phyloP scores from a whole-genome alignment of 257 asterid species.

The Ehretia macrophylla region DNA sequence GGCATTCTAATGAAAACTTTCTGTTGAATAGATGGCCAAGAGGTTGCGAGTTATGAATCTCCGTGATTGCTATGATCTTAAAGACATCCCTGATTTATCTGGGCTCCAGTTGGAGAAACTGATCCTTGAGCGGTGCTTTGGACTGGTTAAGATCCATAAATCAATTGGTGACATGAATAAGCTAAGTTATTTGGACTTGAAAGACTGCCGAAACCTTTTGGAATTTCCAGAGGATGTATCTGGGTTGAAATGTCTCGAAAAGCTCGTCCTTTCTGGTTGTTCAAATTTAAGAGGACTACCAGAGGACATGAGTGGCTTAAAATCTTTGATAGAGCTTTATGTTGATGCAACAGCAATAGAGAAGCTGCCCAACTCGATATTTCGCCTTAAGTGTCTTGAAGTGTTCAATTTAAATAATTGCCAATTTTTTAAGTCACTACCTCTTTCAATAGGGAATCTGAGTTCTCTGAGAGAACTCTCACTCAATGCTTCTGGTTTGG shows the following conservation, averaged over 20 bases:
- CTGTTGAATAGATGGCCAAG: constrained; percentile 13
- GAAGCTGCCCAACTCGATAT: constrained; percentile 9
- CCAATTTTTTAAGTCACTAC: constrained; percentile 14
- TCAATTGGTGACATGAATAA: constrained; percentile 21
- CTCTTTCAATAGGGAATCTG: constrained; percentile 26
- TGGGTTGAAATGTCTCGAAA: constrained; percentile 16
- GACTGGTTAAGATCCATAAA: constrained; percentile 14
- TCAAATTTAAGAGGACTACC: constrained; percentile 10
- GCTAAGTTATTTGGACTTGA: constrained; percentile 9
- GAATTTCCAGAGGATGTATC: constrained; percentile 20
- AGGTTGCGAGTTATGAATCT: constrained; percentile 28
- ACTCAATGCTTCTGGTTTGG: constrained; percentile 14
- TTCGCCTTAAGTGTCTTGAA: constrained; percentile 21
- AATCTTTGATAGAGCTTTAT: constrained; percentile 19
- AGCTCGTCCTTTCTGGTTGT: constrained; percentile 21
- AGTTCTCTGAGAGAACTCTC: constrained; percentile 20
- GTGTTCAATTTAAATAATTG: constrained; percentile 20
- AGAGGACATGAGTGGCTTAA: constrained; percentile 14
- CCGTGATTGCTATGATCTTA: constrained; percentile 13
- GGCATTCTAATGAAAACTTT: neutral
- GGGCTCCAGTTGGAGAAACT: constrained; percentile 26
- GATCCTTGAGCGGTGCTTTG: constrained; percentile 12
- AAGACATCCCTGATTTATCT: constrained; percentile 25
- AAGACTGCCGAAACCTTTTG: constrained; percentile 10
- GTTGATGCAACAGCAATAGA: constrained; percentile 9